Conservation (phyloP, 768 basidiomycete genomes). For the Psilocybe azurescens region DNA sequence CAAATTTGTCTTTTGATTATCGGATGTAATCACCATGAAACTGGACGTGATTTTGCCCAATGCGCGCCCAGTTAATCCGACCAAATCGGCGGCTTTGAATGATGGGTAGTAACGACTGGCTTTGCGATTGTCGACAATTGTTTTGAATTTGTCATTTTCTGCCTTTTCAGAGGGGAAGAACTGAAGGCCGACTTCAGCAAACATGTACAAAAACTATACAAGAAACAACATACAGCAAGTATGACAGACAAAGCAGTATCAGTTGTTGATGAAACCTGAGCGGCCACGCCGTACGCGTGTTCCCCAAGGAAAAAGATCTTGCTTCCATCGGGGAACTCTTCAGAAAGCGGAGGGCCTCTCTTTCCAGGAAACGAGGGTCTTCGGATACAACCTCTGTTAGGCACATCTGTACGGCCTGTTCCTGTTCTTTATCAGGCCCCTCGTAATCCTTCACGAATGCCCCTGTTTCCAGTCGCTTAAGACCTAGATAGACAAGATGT, state of each 20-base stretch:
- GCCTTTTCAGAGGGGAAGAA: slow-evolving; percentile 86
- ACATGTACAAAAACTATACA: neutral
- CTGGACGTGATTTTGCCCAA: slow-evolving; percentile 93
- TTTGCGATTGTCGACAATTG: slow-evolving; percentile 58
- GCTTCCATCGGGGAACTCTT: slow-evolving; percentile 90
- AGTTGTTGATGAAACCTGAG: slow-evolving; percentile 80
- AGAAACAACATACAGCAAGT: slow-evolving; percentile 68
- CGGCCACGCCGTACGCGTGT: slow-evolving; percentile 94
- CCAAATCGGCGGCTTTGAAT: slow-evolving; percentile 74
- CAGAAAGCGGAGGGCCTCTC: slow-evolving; percentile 76
- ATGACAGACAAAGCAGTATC: slow-evolving; percentile 78
- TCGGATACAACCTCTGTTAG: slow-evolving; percentile 83
- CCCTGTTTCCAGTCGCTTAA: slow-evolving; percentile 87
- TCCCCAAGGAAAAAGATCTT: slow-evolving; percentile 97
- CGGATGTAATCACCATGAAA: slow-evolving; percentile 83
- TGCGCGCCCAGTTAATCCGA: slow-evolving; percentile 78
- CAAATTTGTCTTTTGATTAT: slow-evolving; percentile 83
- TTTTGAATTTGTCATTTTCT: slow-evolving; percentile 82
- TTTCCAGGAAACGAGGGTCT: slow-evolving; percentile 87
- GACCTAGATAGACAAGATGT: slow-evolving; percentile 50
- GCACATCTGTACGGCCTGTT: slow-evolving; percentile 88
- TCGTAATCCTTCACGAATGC: slow-evolving; percentile 97
- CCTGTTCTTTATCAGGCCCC: slow-evolving; percentile 76
- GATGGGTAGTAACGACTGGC: slow-evolving; percentile 76
- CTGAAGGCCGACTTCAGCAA: slow-evolving; percentile 39